Base-by-base conservation (phyloP, 1,284 basidiomycete species). In the Leccinum pallidistipes region DNA sequence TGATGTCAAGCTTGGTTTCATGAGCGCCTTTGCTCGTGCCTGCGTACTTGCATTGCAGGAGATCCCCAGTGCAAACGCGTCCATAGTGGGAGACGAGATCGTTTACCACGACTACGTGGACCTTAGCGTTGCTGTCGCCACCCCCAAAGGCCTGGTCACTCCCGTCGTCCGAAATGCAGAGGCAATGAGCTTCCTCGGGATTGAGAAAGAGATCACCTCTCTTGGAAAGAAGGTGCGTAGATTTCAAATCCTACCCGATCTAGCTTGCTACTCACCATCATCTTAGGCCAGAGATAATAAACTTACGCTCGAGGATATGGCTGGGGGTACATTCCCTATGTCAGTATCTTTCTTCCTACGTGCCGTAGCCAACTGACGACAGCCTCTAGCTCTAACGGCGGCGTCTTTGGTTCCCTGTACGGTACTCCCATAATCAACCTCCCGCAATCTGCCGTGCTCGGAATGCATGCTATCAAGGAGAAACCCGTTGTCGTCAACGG, bases 371-470 rank as follows among this genome's bases (percentile, higher is more conserved):
- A 38, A 45, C 51, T 64, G 57, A 62, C 61, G 52, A 16, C 52
- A 62, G n/a, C 61, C 12, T 18, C 55, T 59, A 94, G 92, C 78
- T 98, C 97, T 59, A 99, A 99, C 76, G 97, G 97, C 56, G 97
- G 97, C 71, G 97, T 99, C 74, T 99, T 99, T 72, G 97, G 97
- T 60, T 97, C 95, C 58, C 82, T 98, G 55, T 98, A 91, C 74
- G 97, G 97, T 57, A 99, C 97, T 40, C 97, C 97, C 56, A 96
- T 95, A 76, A 96, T 99, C 80, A 99, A 98, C 83, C 81, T 97
- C 61, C 97, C 97, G 21, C 97, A 98, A 77, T 82, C 94, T 50
- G 97, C 95, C 61, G 96, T 98, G 21, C 85, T 98, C 61, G 94
- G 93, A 64, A 98, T 98, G 95, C 97, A 99, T 80, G 74, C 95